Evolutionary conservation across 805 yeast species (phyloP).

Genomic region (Sugiyamaella floridensis): DNA sequence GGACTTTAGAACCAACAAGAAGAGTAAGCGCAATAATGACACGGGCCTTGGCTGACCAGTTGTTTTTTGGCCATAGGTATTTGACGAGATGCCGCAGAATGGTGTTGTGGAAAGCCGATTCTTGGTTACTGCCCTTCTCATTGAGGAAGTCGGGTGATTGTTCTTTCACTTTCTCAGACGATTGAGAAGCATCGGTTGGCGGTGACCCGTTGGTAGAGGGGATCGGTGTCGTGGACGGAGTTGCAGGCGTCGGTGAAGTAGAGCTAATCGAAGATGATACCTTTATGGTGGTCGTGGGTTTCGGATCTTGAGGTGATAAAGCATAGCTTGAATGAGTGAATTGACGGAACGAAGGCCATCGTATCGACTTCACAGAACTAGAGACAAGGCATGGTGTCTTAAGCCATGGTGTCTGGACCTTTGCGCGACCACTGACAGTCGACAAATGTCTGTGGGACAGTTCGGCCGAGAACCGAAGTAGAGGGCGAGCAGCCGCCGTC

Average conservation of each 20-base stretch:
- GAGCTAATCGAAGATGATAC: too few species aligned
- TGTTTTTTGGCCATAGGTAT: constrained; percentile 34
- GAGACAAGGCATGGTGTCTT: too few species aligned
- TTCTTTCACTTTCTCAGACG: neutral
- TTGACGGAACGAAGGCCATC: too few species aligned
- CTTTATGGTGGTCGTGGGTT: too few species aligned
- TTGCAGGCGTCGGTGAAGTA: too few species aligned
- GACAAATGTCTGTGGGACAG: neutral
- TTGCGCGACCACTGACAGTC: neutral
- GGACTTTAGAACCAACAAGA: constrained; percentile 69
- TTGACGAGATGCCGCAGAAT: constrained; percentile 25
- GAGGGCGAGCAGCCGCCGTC: neutral
- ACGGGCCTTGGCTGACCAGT: constrained; percentile 44
- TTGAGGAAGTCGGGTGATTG: constrained; percentile 2
- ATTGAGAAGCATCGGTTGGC: neutral
- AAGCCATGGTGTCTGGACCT: too few species aligned
- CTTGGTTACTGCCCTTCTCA: constrained; percentile 6
- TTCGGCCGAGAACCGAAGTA: neutral
- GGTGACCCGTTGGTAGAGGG: neutral
- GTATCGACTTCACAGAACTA: too few species aligned
- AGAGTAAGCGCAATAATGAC: constrained; percentile 70
- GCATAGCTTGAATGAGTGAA: too few species aligned
- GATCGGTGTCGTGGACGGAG: neutral
- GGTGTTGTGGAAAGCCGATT: constrained; percentile 11
- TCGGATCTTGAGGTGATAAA: too few species aligned